These are phyloP conservation scores for Ambrosiella cleistominuta DNA, from an alignment of 2,329 filamentous ascomycete genomes.

Conservation along the genomic window DNA sequence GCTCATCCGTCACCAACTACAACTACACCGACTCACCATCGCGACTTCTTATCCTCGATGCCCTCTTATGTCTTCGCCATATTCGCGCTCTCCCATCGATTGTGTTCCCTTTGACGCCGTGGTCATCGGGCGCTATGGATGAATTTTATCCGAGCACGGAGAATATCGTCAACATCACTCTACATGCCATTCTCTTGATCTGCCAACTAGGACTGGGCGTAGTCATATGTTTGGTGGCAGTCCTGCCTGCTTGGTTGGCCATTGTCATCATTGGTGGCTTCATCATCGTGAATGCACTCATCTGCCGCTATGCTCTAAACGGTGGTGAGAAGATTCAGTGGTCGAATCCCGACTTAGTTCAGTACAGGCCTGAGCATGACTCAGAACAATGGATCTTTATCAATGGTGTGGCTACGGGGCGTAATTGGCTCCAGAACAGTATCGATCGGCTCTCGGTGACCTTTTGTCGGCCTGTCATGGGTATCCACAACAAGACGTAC, in stretches of 20 bases:
- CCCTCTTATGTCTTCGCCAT: conserved; percentile 24
- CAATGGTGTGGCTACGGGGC: conserved; percentile 49
- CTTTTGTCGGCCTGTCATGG: conserved; percentile 52
- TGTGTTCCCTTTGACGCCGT: conserved; percentile 37
- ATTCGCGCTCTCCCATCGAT: conserved; percentile 43
- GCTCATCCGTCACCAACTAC: conserved; percentile 39
- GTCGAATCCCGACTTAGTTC: conserved; percentile 36
- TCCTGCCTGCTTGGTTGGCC: conserved; percentile 33
- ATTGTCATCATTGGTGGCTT: conserved; percentile 25
- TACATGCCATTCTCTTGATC: conserved; percentile 41
- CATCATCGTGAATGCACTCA: conserved; percentile 29
- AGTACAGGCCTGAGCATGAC: conserved; percentile 29
- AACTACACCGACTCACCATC: conserved; percentile 40
- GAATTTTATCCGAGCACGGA: conserved; percentile 42
- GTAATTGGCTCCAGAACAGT: conserved; percentile 53
- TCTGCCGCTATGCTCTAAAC: conserved; percentile 35
- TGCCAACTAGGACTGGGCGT: conserved; percentile 45
- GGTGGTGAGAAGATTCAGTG: conserved; percentile 30
- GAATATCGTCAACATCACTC: conserved; percentile 38
- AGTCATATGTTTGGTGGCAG: conserved; percentile 31
- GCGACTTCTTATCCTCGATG: conserved; percentile 23
- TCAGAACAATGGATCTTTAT: conserved; percentile 66
- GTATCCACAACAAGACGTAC: conserved; percentile 58
- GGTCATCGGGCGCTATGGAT: conserved; percentile 36
- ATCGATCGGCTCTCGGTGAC: conserved; percentile 53